Conservation (phyloP, 192 early-diverging fungal species). For the Backusella tuberculispora region DNA sequence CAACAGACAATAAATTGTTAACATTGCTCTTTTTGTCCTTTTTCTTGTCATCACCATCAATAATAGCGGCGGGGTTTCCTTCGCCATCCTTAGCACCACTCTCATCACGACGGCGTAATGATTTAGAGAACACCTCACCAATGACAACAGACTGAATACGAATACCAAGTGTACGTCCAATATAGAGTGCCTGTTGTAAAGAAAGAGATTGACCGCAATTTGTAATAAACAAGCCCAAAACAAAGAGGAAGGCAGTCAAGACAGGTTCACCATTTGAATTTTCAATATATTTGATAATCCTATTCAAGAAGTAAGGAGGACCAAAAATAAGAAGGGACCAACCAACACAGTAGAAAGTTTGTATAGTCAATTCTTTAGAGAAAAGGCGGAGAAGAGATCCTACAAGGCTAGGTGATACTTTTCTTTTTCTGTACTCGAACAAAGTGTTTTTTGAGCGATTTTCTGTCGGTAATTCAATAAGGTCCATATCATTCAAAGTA, state of each 20-base stretch:
- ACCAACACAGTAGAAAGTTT: conserved; percentile 33
- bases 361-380: conserved; percentile 47
- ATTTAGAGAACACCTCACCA: conserved; percentile 45
- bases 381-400: conserved; percentile 27
- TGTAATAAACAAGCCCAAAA: conserved; percentile 60
- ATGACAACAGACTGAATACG: conserved; percentile 53
- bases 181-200: conserved; percentile 61
- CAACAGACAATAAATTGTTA: conserved; percentile 67
- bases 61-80: neutral
- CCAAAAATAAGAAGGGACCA: conserved; percentile 46
- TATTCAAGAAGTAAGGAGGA: conserved; percentile 62
- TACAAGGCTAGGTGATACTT: conserved; percentile 4
- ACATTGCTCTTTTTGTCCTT: conserved; percentile 50
- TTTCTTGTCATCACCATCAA: conserved; percentile 29
- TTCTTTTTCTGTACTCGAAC: conserved; percentile 19
- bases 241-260: conserved; percentile 59
- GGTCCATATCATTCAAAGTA: conserved; percentile 53
- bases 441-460: conserved; percentile 48
- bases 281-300: conserved; percentile 58
- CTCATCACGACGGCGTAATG: conserved; percentile 43
- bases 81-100: neutral
- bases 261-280: conserved; percentile 15
- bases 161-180: conserved; percentile 66
- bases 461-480: conserved; percentile 50
- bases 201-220: conserved; percentile 47